Base-by-base conservation (phyloP, 2,329 filamentous ascomycete genomes). In the Aspergillus caelatus region DNA sequence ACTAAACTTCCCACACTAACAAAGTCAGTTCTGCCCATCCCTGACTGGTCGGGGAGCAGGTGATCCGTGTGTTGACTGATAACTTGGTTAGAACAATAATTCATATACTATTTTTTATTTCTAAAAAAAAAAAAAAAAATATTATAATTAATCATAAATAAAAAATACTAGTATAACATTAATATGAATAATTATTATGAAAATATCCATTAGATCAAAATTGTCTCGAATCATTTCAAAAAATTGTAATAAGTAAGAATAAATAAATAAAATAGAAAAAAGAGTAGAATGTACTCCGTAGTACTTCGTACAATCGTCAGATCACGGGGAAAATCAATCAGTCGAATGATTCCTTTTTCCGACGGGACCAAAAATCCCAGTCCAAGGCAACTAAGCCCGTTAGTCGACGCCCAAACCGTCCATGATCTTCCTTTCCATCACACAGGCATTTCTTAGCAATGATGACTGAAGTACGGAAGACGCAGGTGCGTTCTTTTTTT, bases 381-480 rank as follows among this genome's bases (percentile, higher is more conserved):
- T 34, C 56, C 36, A 45, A 46, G n/a, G 36, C 28, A 48, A 48
- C 48, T 28, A 61, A 32, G 11, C n/a, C n/a, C 26, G 26, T 54
- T 23, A 32, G 36, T 52, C 26, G n/a, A 16, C 43, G 12, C 59
- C 60, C 28, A 52, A 57, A 50, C 52, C 53, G 60, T 61, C 45
- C 43, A 61, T 57, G 60, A 61, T 61, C 60, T 54, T 54, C 52
- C 12, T 54, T 57, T 12, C 41, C 52, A 54, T 61, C 58, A 61
- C 58, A 61, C 39, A 30, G 32, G n/a, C 16, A 26, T 55, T 50
- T 28, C 48, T 58, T 36, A 54, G 52, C 32, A 54, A 54, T 54
- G 30, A 54, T 54, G 52, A 54, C 52, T 53, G 43, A 46, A 46
- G 32, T 23, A 19, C 12, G 19, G 21, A 41, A 4, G 46, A 32